These are phyloP conservation scores for Chaetomium tenue DNA, from an alignment of 495 filamentous ascomycete genomes.

Conservation along the genomic window DNA sequence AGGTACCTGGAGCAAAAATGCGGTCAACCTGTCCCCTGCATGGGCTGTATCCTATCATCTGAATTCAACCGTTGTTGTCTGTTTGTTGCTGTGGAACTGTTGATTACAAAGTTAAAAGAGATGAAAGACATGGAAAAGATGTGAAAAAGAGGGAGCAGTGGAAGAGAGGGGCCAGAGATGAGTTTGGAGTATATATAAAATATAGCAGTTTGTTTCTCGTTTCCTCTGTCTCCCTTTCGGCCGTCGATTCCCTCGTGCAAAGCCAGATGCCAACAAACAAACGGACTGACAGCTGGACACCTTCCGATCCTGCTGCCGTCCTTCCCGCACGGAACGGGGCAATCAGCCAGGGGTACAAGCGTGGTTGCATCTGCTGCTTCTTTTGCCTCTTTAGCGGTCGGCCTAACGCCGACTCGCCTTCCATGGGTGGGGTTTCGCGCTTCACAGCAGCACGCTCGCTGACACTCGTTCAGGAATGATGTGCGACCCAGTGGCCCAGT, in stretches of 20 bases:
- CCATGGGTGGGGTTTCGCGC: background rate
- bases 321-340: slow-evolving; percentile 2
- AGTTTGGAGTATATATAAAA: too few species aligned
- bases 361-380: background rate
- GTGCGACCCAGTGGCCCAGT: background rate
- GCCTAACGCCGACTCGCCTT: background rate
- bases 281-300: background rate
- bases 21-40: background rate
- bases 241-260: background rate
- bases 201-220: too few species aligned
- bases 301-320: slow-evolving; percentile 2
- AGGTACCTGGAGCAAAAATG: slow-evolving; percentile 5
- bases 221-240: too few species aligned
- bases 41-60: background rate
- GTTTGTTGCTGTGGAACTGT: too few species aligned
- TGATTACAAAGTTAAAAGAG: too few species aligned
- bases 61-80: too few species aligned
- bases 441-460: background rate
- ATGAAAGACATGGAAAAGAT: too few species aligned
- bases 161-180: too few species aligned
- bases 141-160: too few species aligned
- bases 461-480: background rate
- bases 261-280: background rate
- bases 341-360: slow-evolving; percentile 1
- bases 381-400: slow-evolving; percentile 20